Base-by-base conservation (phyloP, 1,284 basidiomycete genomes). In the Cutaneotrichosporon dermatis region DNA sequence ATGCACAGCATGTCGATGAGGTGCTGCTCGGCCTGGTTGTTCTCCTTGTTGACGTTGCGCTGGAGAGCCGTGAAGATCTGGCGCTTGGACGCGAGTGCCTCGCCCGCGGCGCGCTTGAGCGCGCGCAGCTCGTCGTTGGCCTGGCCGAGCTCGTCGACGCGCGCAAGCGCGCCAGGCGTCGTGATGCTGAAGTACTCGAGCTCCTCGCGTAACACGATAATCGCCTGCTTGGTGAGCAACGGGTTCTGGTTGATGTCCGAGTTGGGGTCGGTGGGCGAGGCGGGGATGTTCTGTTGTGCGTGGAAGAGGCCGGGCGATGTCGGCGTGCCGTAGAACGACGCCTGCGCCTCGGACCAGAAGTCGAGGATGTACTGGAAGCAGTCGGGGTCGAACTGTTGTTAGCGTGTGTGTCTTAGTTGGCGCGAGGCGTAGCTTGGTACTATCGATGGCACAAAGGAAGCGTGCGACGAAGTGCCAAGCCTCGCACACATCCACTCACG, bases 1-100 rank as follows among this genome's bases (percentile, higher is more conserved):
- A 98, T 97, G 81, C 96, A 99, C 57, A 99, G 83, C 95, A 99
- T 99, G 80, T 99, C 96, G 79, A 99, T 99, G 66, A 99, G 82
- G 80, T 99, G 95, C 80, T 98, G 95, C 79, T 99, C 95, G 13
- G 95, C 95, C 66, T 97, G 83, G 76, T 99, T 99, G 78, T 98
- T 98, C 81, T 98, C 95, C 82, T 96, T 96, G 81, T 96, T 96
- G 62, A 99, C 93, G 78, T 99, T 99, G 69, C 96, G 83, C 82
- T 99, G 95, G 61, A 99, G 80, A 25, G 95, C 95, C 2, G 96
- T 96, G 76, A 99, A 99, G 71, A 99, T 97, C 76, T 88, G 91
- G 70, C 84, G 84, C 76, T 92, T 90, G 62, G 90, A 87, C 73
- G 97, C 87, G 63, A 99, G 82, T 66, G 89, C 89, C 63, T 88